These are phyloP conservation scores for Evansstolkia leycettana DNA, from an alignment of 495 filamentous ascomycete species.

Conservation along the genomic window DNA sequence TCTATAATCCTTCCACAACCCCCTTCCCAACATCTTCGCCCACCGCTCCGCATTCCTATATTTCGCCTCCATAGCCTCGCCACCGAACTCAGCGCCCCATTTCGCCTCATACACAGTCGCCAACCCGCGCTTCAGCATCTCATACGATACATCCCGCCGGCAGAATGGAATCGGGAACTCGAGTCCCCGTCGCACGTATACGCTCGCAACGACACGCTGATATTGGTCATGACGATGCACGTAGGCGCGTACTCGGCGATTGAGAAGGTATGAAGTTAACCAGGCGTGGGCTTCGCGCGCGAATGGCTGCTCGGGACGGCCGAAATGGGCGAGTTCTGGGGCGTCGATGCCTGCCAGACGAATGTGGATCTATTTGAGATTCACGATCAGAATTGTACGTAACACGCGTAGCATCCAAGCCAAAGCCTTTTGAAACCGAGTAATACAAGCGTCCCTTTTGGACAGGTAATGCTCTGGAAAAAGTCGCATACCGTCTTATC, in stretches of 20 bases:
- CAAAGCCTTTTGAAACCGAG: background rate
- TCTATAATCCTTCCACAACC: constrained; percentile 63
- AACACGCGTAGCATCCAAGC: no score
- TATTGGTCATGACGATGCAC: constrained; percentile 84
- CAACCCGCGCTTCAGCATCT: constrained; percentile 74
- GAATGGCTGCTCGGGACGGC: constrained; percentile 72
- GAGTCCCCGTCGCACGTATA: constrained; percentile 54
- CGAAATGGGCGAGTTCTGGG: constrained; percentile 87
- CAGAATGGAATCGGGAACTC: constrained; percentile 41
- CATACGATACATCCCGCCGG: constrained; percentile 69
- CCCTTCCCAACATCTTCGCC: constrained; percentile 55
- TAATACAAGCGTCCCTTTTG: background rate
- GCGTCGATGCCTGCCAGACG: constrained; percentile 88
- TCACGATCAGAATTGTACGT: constrained; percentile 1
- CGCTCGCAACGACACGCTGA: constrained; percentile 76
- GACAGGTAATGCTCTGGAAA: no score
- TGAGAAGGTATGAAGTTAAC: constrained; percentile 60
- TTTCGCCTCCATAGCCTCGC: constrained; percentile 40
- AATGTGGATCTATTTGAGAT: constrained; percentile 48
- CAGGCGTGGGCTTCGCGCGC: constrained; percentile 67
- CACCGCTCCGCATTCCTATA: constrained; percentile 61
- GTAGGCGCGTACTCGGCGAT: constrained; percentile 64
- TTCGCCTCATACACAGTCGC: constrained; percentile 92
- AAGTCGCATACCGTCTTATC: constrained; percentile 68
- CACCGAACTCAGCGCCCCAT: constrained; percentile 75